A percentile compares a stretch with the other conserved stretches of the same genome.
These are phyloP conservation scores for Apiotrichum montevideense DNA, from an alignment of 1,284 basidiomycete species.

Conservation along the genomic window DNA sequence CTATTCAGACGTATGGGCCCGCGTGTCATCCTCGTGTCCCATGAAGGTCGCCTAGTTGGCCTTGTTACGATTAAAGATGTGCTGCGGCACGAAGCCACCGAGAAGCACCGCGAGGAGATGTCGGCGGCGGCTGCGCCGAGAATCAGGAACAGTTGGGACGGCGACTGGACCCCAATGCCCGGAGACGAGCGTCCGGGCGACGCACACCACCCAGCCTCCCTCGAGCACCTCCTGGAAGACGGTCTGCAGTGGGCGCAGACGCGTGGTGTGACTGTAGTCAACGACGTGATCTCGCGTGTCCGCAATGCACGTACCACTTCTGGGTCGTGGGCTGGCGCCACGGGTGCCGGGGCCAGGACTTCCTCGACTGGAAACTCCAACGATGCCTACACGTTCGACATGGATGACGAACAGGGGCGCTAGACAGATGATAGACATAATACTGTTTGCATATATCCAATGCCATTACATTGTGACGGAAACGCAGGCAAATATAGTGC, in stretches of 20 bases:
- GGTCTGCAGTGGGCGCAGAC: constrained; percentile 17
- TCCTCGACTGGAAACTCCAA: no score
- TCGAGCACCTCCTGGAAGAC: constrained; percentile 15
- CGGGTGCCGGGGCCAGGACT: no score
- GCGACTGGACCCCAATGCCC: neutral
- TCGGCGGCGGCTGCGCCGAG: neutral
- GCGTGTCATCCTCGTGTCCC: constrained; percentile 85
- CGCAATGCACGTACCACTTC: neutral
- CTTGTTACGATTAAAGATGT: constrained; percentile 96
- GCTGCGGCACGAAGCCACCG: constrained; percentile 65
- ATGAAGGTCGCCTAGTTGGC: constrained; percentile 73
- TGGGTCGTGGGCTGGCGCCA: no score
- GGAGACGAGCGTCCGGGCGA: neutral
- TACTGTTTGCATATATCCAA: no score
- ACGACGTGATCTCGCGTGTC: constrained; percentile 15
- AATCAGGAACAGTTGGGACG: neutral
- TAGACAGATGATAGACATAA: no score
- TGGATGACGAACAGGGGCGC: no score
- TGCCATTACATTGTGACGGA: no score
- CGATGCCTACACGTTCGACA: no score
- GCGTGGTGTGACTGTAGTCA: constrained; percentile 12
- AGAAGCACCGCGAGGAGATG: constrained; percentile 24
- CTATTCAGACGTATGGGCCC: constrained; percentile 94
- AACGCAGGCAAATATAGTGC: no score
- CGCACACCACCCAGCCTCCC: neutral